These are phyloP conservation scores for Boeremia exigua DNA, from an alignment of 2,329 filamentous ascomycete genomes.

Conservation along the genomic window DNA sequence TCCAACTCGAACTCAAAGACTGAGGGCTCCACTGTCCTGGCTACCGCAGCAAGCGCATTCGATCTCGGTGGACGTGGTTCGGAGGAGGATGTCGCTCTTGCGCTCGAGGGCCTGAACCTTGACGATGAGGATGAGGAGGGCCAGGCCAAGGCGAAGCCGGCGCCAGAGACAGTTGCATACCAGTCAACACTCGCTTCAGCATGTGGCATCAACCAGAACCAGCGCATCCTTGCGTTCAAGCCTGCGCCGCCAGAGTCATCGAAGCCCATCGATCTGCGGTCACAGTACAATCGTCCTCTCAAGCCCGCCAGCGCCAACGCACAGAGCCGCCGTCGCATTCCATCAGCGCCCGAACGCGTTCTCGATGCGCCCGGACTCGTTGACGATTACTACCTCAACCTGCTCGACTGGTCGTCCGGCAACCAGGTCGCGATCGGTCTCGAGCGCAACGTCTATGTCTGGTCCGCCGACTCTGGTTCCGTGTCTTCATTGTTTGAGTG, in stretches of 20 bases:
- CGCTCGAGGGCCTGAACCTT: conserved; percentile 79
- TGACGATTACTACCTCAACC: conserved; percentile 98
- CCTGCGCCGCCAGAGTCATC: conserved; percentile 97
- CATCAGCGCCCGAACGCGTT: conserved; percentile 93
- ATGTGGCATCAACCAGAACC: conserved; percentile 91
- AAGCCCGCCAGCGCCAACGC: conserved; percentile 78
- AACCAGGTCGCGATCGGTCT: conserved; percentile 98
- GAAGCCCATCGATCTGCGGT: conserved; percentile 95
- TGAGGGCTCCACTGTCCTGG: conserved; percentile 78
- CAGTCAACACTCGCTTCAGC: conserved; percentile 89
- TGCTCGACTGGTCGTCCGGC: conserved; percentile 95
- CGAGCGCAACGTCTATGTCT: conserved; percentile 96
- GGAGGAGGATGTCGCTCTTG: conserved; percentile 75
- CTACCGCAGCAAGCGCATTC: conserved; percentile 73
- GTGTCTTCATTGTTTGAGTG: conserved; percentile 91
- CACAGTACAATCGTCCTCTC: conserved; percentile 96
- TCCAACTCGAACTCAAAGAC: conserved; percentile 73
- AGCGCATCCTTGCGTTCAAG: conserved; percentile 97
- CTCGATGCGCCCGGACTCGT: conserved; percentile 94
- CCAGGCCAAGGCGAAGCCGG: conserved; percentile 74
- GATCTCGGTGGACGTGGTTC: conserved; percentile 65
- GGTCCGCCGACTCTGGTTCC: conserved; percentile 92
- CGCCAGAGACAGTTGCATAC: conserved; percentile 87
- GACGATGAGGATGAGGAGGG: conserved; percentile 70
- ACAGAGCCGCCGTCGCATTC: conserved; percentile 88